Evolutionary conservation across 2,329 filamentous ascomycete species (phyloP).

Genomic region (Coleophoma cylindrospora): DNA sequence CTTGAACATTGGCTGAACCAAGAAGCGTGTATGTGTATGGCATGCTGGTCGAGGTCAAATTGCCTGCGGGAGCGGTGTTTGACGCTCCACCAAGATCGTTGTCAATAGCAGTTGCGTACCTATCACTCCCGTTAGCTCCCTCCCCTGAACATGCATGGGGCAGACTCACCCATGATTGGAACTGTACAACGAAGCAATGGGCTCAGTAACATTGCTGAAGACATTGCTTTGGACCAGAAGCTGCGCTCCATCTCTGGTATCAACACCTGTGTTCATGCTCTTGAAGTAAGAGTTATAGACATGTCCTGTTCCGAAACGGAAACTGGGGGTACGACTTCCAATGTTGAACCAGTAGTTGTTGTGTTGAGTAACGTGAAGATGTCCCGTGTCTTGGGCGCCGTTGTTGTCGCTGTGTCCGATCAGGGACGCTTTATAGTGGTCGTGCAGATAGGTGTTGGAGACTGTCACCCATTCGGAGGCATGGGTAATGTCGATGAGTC

Average conservation of each 20-base stretch:
- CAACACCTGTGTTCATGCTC: conserved; percentile 44
- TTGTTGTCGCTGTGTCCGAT: conserved; percentile 57
- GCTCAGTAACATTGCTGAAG: conserved; percentile 36
- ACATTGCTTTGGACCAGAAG: conserved; percentile 50
- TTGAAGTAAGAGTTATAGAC: conserved; percentile 49
- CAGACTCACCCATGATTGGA: conserved; percentile 26
- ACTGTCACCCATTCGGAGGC: conserved; percentile 56
- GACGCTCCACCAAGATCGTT: conserved; percentile 41
- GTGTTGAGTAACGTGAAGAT: conserved; percentile 59
- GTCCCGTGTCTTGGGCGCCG: conserved; percentile 50
- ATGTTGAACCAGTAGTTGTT: conserved; percentile 63
- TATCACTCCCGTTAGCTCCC: neutral
- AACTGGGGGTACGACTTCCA: conserved; percentile 55
- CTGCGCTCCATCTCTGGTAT: conserved; percentile 50
- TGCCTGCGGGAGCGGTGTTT: conserved; percentile 44
- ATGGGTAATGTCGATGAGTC: conserved; percentile 59
- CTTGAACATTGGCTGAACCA: conserved; percentile 41
- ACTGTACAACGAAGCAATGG: conserved; percentile 36
- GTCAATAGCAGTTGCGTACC: conserved; percentile 37
- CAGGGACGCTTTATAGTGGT: conserved; percentile 57
- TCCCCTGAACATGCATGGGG: neutral
- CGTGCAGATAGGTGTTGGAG: conserved; percentile 44
- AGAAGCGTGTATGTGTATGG: conserved; percentile 50
- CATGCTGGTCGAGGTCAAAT: conserved; percentile 36
- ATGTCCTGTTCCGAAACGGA: conserved; percentile 65